A percentile compares a stretch with the other conserved stretches of the same genome.
Conservation (phyloP, 2,329 filamentous ascomycete species). For the Xylariaceae sp. region DNA sequence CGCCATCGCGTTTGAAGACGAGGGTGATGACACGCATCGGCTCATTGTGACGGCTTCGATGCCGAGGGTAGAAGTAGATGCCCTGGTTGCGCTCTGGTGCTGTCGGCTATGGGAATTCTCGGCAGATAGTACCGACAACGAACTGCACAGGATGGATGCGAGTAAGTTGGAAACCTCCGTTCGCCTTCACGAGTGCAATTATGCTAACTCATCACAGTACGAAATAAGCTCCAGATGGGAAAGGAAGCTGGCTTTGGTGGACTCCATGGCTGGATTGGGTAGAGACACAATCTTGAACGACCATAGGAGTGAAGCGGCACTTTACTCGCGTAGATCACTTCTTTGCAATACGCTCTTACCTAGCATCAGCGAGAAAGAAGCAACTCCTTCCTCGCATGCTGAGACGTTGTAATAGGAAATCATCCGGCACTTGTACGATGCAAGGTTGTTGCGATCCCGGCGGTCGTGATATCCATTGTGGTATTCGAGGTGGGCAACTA, state of each 20-base stretch:
- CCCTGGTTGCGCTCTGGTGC: slow-evolving; percentile 10
- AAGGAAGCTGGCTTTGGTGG: not conserved
- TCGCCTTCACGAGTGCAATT: not conserved
- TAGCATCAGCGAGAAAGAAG: not conserved
- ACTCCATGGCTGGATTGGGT: slow-evolving; percentile 31
- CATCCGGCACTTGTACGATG: too few species aligned
- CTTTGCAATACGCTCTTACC: not conserved
- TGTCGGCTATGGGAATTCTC: slow-evolving; percentile 12
- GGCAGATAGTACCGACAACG: slow-evolving; percentile 1
- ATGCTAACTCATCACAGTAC: slow-evolving; percentile 5
- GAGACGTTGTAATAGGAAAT: too few species aligned
- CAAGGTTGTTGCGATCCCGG: too few species aligned
- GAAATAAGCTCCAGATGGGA: slow-evolving; percentile 3
- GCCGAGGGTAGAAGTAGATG: slow-evolving; percentile 4
- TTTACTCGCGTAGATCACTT: too few species aligned
- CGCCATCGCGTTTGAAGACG: slow-evolving; percentile 7
- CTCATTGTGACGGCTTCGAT: slow-evolving; percentile 8
- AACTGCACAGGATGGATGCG: slow-evolving; percentile 1
- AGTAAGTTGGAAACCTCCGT: not conserved
- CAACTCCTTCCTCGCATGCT: not conserved
- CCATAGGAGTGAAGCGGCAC: too few species aligned
- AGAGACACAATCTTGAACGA: too few species aligned
- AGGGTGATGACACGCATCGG: slow-evolving; percentile 7
- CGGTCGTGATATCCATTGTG: too few species aligned
- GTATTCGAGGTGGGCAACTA: too few species aligned